Evolutionary conservation across 805 yeast genomes (phyloP).

Genomic region (Kodamaea kaohsiungensis): DNA sequence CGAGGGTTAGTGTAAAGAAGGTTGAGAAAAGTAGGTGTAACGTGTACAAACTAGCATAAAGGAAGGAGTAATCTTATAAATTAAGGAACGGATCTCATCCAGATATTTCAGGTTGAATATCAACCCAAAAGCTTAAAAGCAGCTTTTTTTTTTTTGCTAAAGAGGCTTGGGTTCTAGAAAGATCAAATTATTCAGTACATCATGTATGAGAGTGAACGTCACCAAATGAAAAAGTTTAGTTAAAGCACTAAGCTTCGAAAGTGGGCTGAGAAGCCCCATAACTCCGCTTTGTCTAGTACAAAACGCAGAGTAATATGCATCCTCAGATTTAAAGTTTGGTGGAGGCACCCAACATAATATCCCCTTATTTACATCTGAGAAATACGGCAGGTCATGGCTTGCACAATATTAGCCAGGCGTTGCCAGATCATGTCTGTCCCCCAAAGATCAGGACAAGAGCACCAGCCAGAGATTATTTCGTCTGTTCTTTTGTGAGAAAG

Average conservation of each 20-base stretch:
- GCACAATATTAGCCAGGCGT: not conserved
- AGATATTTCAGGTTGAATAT: no score
- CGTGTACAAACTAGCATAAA: no score
- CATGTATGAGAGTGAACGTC: not conserved
- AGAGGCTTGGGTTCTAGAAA: not conserved
- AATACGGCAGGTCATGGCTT: not conserved
- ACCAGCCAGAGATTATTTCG: not conserved
- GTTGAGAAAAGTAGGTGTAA: no score
- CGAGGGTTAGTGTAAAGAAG: no score
- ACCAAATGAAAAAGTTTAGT: not conserved
- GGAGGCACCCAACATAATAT: not conserved
- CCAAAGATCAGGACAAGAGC: conserved; percentile 1
- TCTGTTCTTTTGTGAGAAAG: not conserved
- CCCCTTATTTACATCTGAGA: conserved; percentile 1
- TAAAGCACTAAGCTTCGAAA: not conserved
- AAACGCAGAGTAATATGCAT: not conserved
- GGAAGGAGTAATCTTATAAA: no score
- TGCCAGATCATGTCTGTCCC: not conserved
- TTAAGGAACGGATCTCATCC: no score
- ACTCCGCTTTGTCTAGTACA: not conserved
- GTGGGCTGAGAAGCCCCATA: not conserved
- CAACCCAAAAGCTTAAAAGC: not conserved
- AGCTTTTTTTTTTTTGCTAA: no score
- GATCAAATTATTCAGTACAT: not conserved
- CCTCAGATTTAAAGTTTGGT: not conserved